phyloP scores from a whole-genome alignment of 768 basidiomycete genomes.

The Serendipita sp. region DNA sequence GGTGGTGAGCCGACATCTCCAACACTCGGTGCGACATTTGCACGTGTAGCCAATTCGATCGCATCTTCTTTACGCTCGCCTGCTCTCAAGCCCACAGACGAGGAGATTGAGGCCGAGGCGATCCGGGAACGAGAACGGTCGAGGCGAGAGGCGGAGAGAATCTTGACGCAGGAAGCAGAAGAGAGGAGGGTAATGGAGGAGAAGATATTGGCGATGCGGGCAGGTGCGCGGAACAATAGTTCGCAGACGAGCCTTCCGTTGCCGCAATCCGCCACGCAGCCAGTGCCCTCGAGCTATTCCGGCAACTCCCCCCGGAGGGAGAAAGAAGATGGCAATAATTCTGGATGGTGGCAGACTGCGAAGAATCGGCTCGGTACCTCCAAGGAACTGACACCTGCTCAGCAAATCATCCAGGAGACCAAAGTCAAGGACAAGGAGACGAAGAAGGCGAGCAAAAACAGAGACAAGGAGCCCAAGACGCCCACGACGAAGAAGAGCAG shows the following conservation, averaged over 20 bases:
- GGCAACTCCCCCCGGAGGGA: constrained; percentile 10
- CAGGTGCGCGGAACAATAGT: constrained; percentile 20
- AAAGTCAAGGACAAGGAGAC: constrained; percentile 43
- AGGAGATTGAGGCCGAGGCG: constrained; percentile 69
- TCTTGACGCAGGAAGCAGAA: constrained; percentile 54
- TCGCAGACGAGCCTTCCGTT: constrained; percentile 14
- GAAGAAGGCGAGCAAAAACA: constrained; percentile 9
- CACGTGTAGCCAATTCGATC: constrained; percentile 55
- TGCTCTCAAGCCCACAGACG: constrained; percentile 42
- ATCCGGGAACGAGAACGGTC: constrained; percentile 60
- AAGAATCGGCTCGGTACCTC: constrained; percentile 66
- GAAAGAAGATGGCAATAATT: neutral
- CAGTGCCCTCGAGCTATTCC: neutral
- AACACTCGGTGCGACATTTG: constrained; percentile 56
- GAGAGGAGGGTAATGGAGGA: constrained; percentile 53
- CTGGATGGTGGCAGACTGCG: constrained; percentile 57
- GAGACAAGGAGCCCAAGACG: constrained; percentile 29
- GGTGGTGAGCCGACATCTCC: constrained; percentile 40
- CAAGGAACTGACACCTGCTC: constrained; percentile 74
- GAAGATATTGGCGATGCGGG: constrained; percentile 58
- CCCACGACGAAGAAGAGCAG: constrained; percentile 34
- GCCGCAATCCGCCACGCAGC: constrained; percentile 6
- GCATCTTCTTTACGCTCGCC: constrained; percentile 34
- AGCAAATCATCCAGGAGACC: constrained; percentile 62
- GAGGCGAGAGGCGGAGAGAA: constrained; percentile 62